These are phyloP conservation scores for Berberis thunbergii DNA, from an alignment of 164 flowering plant genomes.

Conservation along the genomic window DNA sequence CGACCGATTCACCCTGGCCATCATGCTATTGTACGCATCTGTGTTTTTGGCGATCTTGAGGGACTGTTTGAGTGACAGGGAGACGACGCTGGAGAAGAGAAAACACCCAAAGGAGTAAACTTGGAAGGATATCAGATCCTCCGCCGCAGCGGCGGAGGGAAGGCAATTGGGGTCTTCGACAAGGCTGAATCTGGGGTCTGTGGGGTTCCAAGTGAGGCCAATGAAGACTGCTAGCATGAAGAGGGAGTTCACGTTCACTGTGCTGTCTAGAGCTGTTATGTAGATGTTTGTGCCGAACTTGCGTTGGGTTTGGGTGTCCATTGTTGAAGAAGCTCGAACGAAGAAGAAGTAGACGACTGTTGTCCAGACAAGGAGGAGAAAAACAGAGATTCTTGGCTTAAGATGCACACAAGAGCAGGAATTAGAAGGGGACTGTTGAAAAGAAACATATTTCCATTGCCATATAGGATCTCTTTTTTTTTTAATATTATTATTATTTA, in stretches of 20 bases:
- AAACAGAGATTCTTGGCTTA: no score
- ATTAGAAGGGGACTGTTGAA: no score
- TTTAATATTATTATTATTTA: no score
- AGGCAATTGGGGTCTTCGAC: conserved; percentile 25
- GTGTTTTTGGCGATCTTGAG: conserved; percentile 21
- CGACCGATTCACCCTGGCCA: conserved; percentile 33
- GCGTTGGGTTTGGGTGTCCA: no score
- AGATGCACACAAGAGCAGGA: no score
- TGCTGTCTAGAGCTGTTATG: conserved; percentile 69
- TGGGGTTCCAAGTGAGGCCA: conserved; percentile 68
- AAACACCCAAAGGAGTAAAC: conserved; percentile 83
- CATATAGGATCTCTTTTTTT: no score
- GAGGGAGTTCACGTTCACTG: conserved; percentile 76
- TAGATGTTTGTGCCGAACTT: conserved; percentile 40
- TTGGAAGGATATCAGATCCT: conserved; percentile 53
- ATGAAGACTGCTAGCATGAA: conserved; percentile 80
- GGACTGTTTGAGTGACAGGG: conserved; percentile 63
- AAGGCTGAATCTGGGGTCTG: conserved; percentile 30
- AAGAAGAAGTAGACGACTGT: no score
- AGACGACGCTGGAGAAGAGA: conserved; percentile 85
- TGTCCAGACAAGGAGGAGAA: no score
- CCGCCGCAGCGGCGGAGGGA: conserved; percentile 26
- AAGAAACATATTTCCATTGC: no score
- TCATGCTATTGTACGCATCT: conserved; percentile 1
- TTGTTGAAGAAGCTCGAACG: no score